These are phyloP conservation scores for Globisporangium nunn DNA, from an alignment of 352 stramenopile species.

Conservation along the genomic window DNA sequence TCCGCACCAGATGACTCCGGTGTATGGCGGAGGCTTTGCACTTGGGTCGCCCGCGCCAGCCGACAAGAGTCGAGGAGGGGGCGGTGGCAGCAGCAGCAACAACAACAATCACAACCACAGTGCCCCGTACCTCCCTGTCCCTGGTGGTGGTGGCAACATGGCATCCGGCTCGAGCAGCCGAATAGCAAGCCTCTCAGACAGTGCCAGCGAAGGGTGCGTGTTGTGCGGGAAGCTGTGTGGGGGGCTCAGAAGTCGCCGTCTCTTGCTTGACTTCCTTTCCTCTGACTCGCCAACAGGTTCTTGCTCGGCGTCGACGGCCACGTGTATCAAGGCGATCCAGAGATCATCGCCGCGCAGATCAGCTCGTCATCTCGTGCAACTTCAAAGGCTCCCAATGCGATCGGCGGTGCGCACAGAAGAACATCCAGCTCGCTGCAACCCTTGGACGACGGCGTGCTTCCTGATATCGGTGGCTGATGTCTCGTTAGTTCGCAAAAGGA, in stretches of 20 bases:
- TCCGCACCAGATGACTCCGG: slow-evolving; percentile 50
- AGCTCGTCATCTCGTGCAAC: slow-evolving; percentile 32
- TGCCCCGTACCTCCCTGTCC: slow-evolving; percentile 22
- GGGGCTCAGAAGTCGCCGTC: neutral
- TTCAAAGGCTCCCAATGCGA: slow-evolving; percentile 40
- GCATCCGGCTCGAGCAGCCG: slow-evolving; percentile 12
- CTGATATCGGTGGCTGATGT: slow-evolving; percentile 7
- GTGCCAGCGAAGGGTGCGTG: slow-evolving; percentile 58
- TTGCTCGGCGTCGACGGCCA: slow-evolving; percentile 75
- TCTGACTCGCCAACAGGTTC: slow-evolving; percentile 27
- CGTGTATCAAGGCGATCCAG: slow-evolving; percentile 72
- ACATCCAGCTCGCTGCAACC: slow-evolving; percentile 10
- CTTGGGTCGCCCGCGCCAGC: slow-evolving; percentile 27
- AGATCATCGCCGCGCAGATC: slow-evolving; percentile 40
- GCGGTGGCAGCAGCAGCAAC: slow-evolving; percentile 21
- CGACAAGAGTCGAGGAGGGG: slow-evolving; percentile 21
- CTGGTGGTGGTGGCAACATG: slow-evolving; percentile 15
- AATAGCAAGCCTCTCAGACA: slow-evolving; percentile 34
- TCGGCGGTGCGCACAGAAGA: slow-evolving; percentile 16
- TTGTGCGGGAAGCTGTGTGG: slow-evolving; percentile 2
- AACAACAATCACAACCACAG: slow-evolving; percentile 38
- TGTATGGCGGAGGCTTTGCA: slow-evolving; percentile 71
- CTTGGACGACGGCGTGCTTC: slow-evolving; percentile 6
- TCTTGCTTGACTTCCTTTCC: neutral
- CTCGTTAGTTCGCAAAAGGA: neutral